Evolutionary conservation across 495 filamentous ascomycete genomes (phyloP).

Genomic region (Trichodelitschia bisporula): DNA sequence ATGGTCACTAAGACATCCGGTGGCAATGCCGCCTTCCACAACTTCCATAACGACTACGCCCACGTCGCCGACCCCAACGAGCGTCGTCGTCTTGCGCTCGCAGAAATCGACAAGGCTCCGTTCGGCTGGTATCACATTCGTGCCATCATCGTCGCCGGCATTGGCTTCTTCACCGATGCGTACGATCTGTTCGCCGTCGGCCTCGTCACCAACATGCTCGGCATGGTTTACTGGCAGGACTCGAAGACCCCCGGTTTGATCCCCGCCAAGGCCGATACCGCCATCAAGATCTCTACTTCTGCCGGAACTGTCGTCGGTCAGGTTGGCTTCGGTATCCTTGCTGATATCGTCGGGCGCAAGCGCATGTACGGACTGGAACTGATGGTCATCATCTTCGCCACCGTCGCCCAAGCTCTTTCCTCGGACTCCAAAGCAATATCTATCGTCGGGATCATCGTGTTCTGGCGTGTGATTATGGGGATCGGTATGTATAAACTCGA

Average conservation of each 20-base stretch:
- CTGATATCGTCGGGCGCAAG: slow-evolving; percentile 58
- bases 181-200: slow-evolving; percentile 70
- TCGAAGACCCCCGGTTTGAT: slow-evolving; percentile 17
- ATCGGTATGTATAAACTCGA: too few species aligned
- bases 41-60: slow-evolving; percentile 28
- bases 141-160: slow-evolving; percentile 53
- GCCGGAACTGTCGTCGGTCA: slow-evolving; percentile 72
- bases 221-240: slow-evolving; percentile 48
- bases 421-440: slow-evolving; percentile 40
- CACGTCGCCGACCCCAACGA: slow-evolving; percentile 50
- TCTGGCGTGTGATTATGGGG: slow-evolving; percentile 68
- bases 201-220: slow-evolving; percentile 31
- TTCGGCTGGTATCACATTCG: slow-evolving; percentile 64
- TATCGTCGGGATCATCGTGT: slow-evolving; percentile 55
- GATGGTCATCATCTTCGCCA: slow-evolving; percentile 70
- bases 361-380: slow-evolving; percentile 51
- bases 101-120: slow-evolving; percentile 54
- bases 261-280: slow-evolving; percentile 39
- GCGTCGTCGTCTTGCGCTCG: slow-evolving; percentile 46
- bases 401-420: slow-evolving; percentile 50
- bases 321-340: slow-evolving; percentile 55
- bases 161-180: slow-evolving; percentile 67
- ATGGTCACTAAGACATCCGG: slow-evolving; percentile 24
- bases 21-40: slow-evolving; percentile 43
- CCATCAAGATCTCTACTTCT: slow-evolving; percentile 75